Base-by-base conservation (phyloP, 2,329 filamentous ascomycete genomes). In the Trichoderma guizhouense region DNA sequence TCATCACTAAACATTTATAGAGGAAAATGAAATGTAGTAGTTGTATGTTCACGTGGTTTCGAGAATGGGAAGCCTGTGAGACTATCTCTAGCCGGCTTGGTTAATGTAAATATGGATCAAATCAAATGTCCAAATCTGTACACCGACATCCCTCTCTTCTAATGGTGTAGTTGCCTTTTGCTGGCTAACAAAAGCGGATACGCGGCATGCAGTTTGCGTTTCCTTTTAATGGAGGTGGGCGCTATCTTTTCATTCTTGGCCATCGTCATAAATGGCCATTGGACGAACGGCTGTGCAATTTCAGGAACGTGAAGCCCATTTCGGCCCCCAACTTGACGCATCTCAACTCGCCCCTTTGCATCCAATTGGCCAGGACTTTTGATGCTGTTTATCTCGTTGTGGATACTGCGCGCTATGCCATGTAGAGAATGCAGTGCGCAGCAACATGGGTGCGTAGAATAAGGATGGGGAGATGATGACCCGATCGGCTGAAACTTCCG, bases 381-480 rank as follows among this genome's bases (percentile, higher is more conserved):
- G 43, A 21, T 51, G n/a, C 18, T 51, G 43, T 51, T 14, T 15
- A 5, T 39, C 14, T 3, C 39, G 8, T 2, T 26, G 21, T 65
- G 26, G 65, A 68, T 43, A 34, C 43, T 65, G 53, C 51, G 32
- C 64, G 57, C 66, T 69, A 69, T 21, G 55, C 66, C 55, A 69
- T 69, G 66, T 61, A 47, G 7, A 69, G 66, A 39, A 69, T 61
- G 36, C 66, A 34, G 66, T 69, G 66, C 66, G 66, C 66, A 51
- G 66, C 30, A 12, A 12, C 28, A 24, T n/a, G 55, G 36, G 47
- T 51, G 55, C 9, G 9, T 32, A 11, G 15, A 32, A 66, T 66
- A 24, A 67, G 21, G 21, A 67, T 28, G 39, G 64, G 28, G 8
- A 51, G 14, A 51, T 32, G 8, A 61, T 51, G 26, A 9, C n/a